Evolutionary conservation across 371 early-diverging fungal genomes (phyloP), one percentile per base, ranked within the genome.

Genomic region (Umbelopsis sp.): DNA sequence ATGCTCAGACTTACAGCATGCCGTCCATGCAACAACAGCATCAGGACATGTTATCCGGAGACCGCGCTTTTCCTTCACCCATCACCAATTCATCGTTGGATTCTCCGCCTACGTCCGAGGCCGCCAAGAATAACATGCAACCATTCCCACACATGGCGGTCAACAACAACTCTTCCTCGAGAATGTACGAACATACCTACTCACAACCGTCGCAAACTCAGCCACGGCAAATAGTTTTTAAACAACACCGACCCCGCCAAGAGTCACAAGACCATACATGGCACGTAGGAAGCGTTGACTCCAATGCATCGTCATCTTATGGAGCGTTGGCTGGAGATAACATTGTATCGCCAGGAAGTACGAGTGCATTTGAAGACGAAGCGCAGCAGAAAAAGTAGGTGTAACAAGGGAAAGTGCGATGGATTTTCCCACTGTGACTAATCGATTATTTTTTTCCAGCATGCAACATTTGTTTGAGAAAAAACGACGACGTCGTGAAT

Each of bases 341-440:
- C n/a, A 57, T 57, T 35, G 57, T 57, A 35, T 57, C 57, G 22
- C 57, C 57, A 35, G 57, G 57, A 29, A 57, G 57, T 29, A 35
- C 35, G 16, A 57, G 57, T 12, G 57, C 57, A 9, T 57, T 74
- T 53, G 79, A 81, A 24, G 77, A 79, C 50, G 81, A 81, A 57
- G 69, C 74, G 44, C 69, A 75, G 44, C 79, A 77, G 35, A 71
- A 73, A 75, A 79, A 81, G 81, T 81, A 70, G 73, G 76, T 67
- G 29, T 18, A 63, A 69, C 65, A 44, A 63, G 29, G 44, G 20
- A 44, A 5, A 18, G 12, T 44, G 66, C 29, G 2, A 41, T 41
- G 41, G 1, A 0, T 41, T 41, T 46, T 44, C 32, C 62, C 65
- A 70, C 66, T 51, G 65, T 67, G 38, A 37, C 63, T 48, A 37